These are phyloP conservation scores for Digitaria exilis DNA, from an alignment of 202 grass and related monocot genomes.

Conservation along the genomic window DNA sequence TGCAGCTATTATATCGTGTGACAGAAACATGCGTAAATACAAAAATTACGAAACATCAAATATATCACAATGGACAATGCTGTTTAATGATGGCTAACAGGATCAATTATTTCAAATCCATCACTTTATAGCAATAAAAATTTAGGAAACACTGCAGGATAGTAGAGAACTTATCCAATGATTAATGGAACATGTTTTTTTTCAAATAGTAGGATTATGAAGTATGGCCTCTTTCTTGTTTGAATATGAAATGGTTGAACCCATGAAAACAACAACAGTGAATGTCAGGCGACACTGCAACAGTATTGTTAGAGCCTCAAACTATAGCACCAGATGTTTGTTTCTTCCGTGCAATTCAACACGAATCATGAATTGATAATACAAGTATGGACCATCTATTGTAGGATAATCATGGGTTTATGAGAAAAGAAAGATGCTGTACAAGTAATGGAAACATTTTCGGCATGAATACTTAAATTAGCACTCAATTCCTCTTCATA, in stretches of 20 bases:
- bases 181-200: background rate
- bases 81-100: background rate
- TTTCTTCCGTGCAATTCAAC: conserved; percentile 19
- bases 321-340: background rate
- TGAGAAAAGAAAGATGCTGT: conserved; percentile 22
- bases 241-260: background rate
- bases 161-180: background rate
- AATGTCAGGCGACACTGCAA: conserved; percentile 23
- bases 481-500: background rate
- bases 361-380: conserved; percentile 22
- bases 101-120: background rate
- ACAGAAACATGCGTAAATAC: background rate
- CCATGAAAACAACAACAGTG: conserved; percentile 8
- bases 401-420: background rate
- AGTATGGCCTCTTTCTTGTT: background rate
- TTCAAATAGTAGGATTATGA: background rate
- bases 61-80: background rate
- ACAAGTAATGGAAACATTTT: background rate
- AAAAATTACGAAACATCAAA: conserved; percentile 10
- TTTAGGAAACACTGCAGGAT: background rate
- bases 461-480: background rate
- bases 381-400: conserved; percentile 15
- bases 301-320: conserved; percentile 5
- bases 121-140: background rate
- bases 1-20: background rate